These are phyloP conservation scores for Hypoxylon rickii DNA, from an alignment of 495 filamentous ascomycete species.

Conservation along the genomic window DNA sequence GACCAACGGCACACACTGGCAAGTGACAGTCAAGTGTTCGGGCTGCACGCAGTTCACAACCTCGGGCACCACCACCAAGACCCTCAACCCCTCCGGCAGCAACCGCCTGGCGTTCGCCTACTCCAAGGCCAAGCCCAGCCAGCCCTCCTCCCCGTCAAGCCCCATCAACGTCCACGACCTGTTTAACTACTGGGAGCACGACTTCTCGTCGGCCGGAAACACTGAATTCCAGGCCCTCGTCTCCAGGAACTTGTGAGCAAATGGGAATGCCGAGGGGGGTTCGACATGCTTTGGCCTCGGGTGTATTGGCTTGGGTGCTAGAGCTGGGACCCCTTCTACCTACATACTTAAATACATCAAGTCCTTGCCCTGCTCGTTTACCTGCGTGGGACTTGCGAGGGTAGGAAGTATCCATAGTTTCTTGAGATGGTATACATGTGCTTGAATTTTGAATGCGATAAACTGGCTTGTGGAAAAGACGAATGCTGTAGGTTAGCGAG, in stretches of 20 bases:
- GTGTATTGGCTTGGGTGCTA: too few species aligned
- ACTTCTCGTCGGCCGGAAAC: constrained; percentile 46
- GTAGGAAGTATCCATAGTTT: too few species aligned
- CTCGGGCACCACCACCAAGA: constrained; percentile 31
- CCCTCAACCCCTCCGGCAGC: constrained; percentile 40
- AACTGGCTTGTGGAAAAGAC: too few species aligned
- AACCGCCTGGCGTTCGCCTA: constrained; percentile 53
- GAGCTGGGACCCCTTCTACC: too few species aligned
- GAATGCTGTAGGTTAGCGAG: not conserved
- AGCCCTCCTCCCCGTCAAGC: constrained; percentile 38
- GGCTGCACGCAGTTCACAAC: constrained; percentile 47
- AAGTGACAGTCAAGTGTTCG: constrained; percentile 47
- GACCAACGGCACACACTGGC: constrained; percentile 51
- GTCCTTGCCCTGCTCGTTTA: too few species aligned
- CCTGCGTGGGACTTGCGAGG: too few species aligned
- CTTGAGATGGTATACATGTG: too few species aligned
- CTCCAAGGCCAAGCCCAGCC: constrained; percentile 37
- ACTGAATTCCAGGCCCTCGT: constrained; percentile 42
- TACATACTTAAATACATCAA: too few species aligned
- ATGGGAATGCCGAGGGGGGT: not conserved
- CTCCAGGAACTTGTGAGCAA: constrained; percentile 36
- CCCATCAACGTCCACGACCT: constrained; percentile 46
- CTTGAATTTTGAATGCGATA: too few species aligned
- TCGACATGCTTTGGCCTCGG: too few species aligned
- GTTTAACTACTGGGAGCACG: constrained; percentile 50